Evolutionary conservation across 768 basidiomycete genomes (phyloP), one percentile per base, ranked within the genome.

Genomic region (Pisolithus marmoratus): DNA sequence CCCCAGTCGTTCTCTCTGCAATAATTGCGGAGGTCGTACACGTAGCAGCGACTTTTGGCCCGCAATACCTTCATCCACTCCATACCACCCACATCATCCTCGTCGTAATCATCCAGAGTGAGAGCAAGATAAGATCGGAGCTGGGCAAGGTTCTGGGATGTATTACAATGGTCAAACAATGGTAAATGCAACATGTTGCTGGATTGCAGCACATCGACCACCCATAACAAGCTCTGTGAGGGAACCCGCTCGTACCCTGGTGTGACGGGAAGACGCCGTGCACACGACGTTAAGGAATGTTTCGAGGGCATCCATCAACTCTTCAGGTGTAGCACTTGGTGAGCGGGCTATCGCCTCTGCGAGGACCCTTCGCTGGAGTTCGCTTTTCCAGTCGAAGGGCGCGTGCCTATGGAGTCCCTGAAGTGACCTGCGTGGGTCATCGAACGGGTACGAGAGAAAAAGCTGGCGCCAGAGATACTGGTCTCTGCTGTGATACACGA

Each of bases 1-100:
- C 85, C 87, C 77, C 80, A 87, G 19, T 70, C 63, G 52, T 73
- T 82, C 22, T 69, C 67, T 23, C 56, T 56, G 31, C 59, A 62
- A 60, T 87, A 88, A 57, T 83, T 80, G 11, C 76, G 74, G 42
- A 87, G 72, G 62, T 85, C 76, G 66, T 89, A 89, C 4, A 84
- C 81, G 57, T 70, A 79, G 52, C 73, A 75, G 37, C 87, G 72
- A 55, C 82, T 81, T 29, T 61, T 59, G 43, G 70, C 72, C 23
- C 81, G 78, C 23, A 74, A 58, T 9, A 42, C 29, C 40, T 58
- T 62, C 43, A 75, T 59, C 8, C 60, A 67, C 46, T 38, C 48
- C 34, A 46, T 52, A 55, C 56, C 38, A 65, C 54, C 46, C 56
- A 57, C 54, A 26, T 66, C 60, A 29, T 67, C 59, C 38, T 72